These are phyloP conservation scores for Elongisporangium senticosum DNA, from an alignment of 352 stramenopile genomes.

Conservation along the genomic window DNA sequence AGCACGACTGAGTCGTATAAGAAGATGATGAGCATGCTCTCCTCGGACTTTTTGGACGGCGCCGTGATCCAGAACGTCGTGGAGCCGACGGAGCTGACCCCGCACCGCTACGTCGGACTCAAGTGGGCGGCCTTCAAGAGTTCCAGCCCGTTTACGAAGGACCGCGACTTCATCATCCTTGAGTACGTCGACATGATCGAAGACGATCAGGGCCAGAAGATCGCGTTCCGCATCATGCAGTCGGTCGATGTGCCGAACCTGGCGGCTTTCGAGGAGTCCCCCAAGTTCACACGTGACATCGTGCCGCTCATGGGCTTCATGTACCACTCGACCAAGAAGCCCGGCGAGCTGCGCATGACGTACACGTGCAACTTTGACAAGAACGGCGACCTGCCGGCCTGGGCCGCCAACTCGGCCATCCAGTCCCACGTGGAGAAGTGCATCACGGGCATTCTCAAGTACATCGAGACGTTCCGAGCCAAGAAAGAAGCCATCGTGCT, in stretches of 20 bases:
- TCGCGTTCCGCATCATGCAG: conserved; percentile 81
- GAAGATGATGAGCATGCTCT: conserved; percentile 81
- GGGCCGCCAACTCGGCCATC: conserved; percentile 78
- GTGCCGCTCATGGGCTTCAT: conserved; percentile 84
- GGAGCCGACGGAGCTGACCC: conserved; percentile 49
- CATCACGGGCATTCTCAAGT: conserved; percentile 81
- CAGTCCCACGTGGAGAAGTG: conserved; percentile 86
- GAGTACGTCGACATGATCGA: conserved; percentile 89
- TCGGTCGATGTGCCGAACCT: conserved; percentile 68
- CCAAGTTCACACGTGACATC: conserved; percentile 64
- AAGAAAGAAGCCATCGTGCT: conserved; percentile 69
- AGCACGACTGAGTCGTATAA: conserved; percentile 75
- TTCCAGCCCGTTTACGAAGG: conserved; percentile 69
- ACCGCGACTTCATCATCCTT: conserved; percentile 78
- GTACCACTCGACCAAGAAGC: conserved; percentile 80
- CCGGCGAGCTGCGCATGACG: conserved; percentile 75
- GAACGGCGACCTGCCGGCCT: conserved; percentile 76
- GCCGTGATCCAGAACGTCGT: conserved; percentile 81
- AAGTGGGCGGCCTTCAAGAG: conserved; percentile 87
- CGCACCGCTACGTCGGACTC: conserved; percentile 74
- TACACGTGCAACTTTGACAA: conserved; percentile 87
- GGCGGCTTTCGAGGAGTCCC: conserved; percentile 46
- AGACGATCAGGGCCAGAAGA: conserved; percentile 78
- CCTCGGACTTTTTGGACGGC: conserved; percentile 79
- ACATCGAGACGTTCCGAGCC: conserved; percentile 75